Base-by-base conservation (phyloP, 2,329 filamentous ascomycete genomes). In the Talaromyces sp. region DNA sequence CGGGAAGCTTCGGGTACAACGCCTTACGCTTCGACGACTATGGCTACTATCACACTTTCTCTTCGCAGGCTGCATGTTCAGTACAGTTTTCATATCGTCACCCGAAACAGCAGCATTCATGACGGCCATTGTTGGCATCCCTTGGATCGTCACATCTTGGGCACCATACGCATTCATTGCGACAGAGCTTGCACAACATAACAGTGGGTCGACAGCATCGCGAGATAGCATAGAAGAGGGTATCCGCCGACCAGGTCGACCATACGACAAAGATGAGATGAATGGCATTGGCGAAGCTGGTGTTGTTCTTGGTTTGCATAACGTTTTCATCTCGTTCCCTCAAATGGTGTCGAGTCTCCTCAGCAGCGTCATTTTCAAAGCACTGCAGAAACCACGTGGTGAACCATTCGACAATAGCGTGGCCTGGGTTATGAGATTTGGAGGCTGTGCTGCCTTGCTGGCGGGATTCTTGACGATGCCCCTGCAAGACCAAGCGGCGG, bases 111-210 rank as follows among this genome's bases (percentile, higher is more conserved):
- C 91, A 1, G 96, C 91, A 0, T 83, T 87, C 1, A 84, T 97
- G 45, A 89, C 97, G 62, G 91, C 89, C 1, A 80, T 95, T 31
- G 88, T 96, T 58, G 94, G 94, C 39, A 87, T 97, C 66, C 93
- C 92, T 0, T 98, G 94, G 94, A 93, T 93, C 27, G 81, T 97
- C 72, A 92, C 93, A 1, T 86, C 96, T 31, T 98, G 94, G 94
- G 94, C 93, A 0, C 94, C 94, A 0, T 98, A 93, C 81, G 93
- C 94, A 45, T 90, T 98, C 71, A 97, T 98, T 74, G 93, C 92
- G 54, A 92, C 92, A 6, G 94, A 98, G 76, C 93, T 98, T 68
- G 90, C 90, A 67, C 90, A 89, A 66, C 89, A 92, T 7, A 91
- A 97, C 73, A 87, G 89, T 27, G 84, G 31, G 35, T 25, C 11